These are phyloP conservation scores for Ascochyta clinopodiicola DNA, from an alignment of 2,329 filamentous ascomycete genomes.

Conservation along the genomic window DNA sequence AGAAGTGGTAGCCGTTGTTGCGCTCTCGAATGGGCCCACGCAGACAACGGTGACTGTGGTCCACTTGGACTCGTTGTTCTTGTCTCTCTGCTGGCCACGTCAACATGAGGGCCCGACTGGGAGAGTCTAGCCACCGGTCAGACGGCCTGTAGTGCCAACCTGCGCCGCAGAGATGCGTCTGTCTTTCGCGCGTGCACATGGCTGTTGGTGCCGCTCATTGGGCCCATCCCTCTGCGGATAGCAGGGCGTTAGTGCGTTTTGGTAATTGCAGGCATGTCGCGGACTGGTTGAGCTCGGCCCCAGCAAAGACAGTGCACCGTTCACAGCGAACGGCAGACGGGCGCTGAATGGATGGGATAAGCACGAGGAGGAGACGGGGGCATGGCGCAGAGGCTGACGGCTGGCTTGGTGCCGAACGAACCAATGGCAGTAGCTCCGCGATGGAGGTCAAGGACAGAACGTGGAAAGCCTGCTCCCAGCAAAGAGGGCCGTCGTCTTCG, in stretches of 20 bases:
- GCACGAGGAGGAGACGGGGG: conserved; percentile 1
- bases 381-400: not conserved
- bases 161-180: conserved; percentile 16
- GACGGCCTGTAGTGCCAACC: conserved; percentile 6
- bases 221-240: conserved; percentile 4
- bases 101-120: conserved; percentile 5
- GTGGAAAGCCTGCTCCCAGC: not conserved
- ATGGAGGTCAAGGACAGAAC: not conserved
- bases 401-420: not conserved
- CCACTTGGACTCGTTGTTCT: conserved; percentile 2
- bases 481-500: conserved; percentile 4
- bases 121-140: conserved; percentile 8
- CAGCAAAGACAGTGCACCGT: conserved; percentile 16
- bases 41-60: not conserved
- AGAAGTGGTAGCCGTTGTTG: conserved; percentile 6
- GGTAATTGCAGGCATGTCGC: conserved; percentile 6
- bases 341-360: not conserved
- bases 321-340: conserved; percentile 5
- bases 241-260: conserved; percentile 12
- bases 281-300: conserved; percentile 12
- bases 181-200: conserved; percentile 13
- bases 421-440: not conserved
- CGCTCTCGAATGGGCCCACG: not conserved
- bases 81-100: conserved; percentile 11
- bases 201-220: conserved; percentile 12